Percentiles rank a stretch among this genome's conserved stretches.
phyloP scores from a whole-genome alignment of 192 early-diverging fungal species.

The Fimicolochytrium jonesii region DNA sequence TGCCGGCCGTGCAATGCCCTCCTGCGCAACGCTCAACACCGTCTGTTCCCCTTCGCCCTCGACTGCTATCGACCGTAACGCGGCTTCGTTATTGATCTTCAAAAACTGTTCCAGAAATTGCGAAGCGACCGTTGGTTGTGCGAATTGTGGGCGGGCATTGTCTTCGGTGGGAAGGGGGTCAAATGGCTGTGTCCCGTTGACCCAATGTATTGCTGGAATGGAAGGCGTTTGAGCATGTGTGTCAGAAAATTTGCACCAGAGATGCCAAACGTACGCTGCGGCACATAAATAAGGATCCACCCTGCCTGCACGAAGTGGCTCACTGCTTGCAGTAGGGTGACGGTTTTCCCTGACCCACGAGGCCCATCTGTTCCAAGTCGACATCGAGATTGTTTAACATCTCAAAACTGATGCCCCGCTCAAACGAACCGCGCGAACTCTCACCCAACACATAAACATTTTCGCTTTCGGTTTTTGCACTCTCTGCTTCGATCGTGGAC shows the following conservation, averaged over 20 bases:
- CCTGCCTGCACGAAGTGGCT: conserved; percentile 9
- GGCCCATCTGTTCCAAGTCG: conserved; percentile 7
- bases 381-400: background rate
- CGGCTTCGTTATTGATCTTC: background rate
- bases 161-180: background rate
- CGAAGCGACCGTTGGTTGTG: conserved; percentile 1
- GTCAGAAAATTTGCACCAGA: background rate
- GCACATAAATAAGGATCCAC: conserved; percentile 17
- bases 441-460: background rate
- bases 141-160: background rate
- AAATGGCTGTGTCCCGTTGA: conserved; percentile 13
- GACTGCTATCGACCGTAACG: background rate
- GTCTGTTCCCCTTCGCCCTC: conserved; percentile 3
- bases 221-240: background rate
- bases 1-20: background rate
- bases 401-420: background rate
- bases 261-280: background rate
- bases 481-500: conserved; percentile 1
- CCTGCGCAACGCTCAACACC: background rate
- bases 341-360: conserved; percentile 17
- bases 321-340: conserved; percentile 13
- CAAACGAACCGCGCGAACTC: background rate
- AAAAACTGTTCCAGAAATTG: conserved; percentile 8
- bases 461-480: background rate
- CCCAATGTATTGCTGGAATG: conserved; percentile 4